phyloP scores from a whole-genome alignment of 768 basidiomycete species.

The Cyathus striatus region DNA sequence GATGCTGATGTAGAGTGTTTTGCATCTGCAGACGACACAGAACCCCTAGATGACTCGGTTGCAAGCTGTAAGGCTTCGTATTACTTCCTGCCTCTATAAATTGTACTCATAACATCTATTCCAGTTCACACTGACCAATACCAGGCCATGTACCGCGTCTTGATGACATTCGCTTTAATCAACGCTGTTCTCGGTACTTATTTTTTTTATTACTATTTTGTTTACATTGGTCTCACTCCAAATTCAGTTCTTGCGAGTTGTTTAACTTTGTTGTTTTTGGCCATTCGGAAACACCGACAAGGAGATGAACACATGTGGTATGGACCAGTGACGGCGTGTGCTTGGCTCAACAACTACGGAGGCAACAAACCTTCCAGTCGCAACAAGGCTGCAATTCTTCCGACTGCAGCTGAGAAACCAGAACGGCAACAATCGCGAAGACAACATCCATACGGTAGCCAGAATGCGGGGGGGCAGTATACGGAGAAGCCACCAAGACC shows the following conservation, averaged over 20 bases:
- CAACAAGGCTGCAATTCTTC: no score
- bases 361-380: conserved; percentile 30
- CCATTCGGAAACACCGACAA: conserved; percentile 33
- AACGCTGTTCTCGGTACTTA: conserved; percentile 66
- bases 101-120: conserved; percentile 6
- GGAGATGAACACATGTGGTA: conserved; percentile 62
- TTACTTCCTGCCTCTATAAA: conserved; percentile 2
- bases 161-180: conserved; percentile 76
- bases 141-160: conserved; percentile 83
- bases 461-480: neutral
- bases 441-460: neutral
- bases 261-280: conserved; percentile 33
- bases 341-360: conserved; percentile 62
- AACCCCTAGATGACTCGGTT: conserved; percentile 48
- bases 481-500: conserved; percentile 19
- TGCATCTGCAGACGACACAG: conserved; percentile 43
- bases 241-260: conserved; percentile 30
- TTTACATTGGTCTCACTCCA: conserved; percentile 5
- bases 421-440: neutral
- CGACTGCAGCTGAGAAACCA: conserved; percentile 11
- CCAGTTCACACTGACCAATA: conserved; percentile 84
- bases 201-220: conserved; percentile 1
- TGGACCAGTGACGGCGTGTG: conserved; percentile 62
- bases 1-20: conserved; percentile 82
- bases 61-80: conserved; percentile 56